Evolutionary conservation across 2,329 filamentous ascomycete species (phyloP), one percentile per base, ranked within the genome.

Genomic region (Arthrobotrys pseudoclavata): DNA sequence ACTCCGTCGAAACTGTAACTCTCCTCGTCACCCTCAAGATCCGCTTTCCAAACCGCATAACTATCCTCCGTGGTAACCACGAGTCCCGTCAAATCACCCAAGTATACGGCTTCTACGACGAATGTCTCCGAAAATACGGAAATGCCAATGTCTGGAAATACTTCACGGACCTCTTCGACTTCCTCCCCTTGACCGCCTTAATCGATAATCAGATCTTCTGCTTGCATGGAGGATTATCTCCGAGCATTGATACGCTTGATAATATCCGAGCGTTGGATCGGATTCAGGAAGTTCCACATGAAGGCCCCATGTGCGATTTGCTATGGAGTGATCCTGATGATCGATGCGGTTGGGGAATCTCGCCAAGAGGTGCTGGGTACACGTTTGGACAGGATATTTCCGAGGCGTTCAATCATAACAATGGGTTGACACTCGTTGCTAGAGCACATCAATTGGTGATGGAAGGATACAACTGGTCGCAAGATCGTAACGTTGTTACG

Each of bases 191-290:
- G 81, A 97, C 95, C 80, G 96, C 96, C 81, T 90, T 99, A 82
- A 97, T 99, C 85, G 95, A 99, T 86, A 97, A 97, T 86, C 95
- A 98, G 87, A 97, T 99, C 83, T 97, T 99, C 86, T 99, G 96
- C 85, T 91, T 99, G 76, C 96, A 99, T 87, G 96, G 96, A 82
- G 96, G 96, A 81, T 88, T 99, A 79, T 97, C 93, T 79, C 96
- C 96, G n/a, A 96, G 92, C 84, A 97, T 97, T 83, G 93, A 97
- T 84, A 97, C 94, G 24, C 89, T 97, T 69, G 94, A 97, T 85
- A 97, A 99, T 85, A 98, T 99, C 84, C 88, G 95, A 81, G 93
- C 93, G 34, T 88, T 99, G 70, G 96, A 98, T 84, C 91, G 96
- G 79, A 97, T 97, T 83, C 96, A 99, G 85, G 96, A 99, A 85